Percentiles rank a stretch among this genome's conserved stretches.
Evolutionary conservation across 2,329 filamentous ascomycete species (phyloP).

Genomic region (Pseudogymnoascus sp.): DNA sequence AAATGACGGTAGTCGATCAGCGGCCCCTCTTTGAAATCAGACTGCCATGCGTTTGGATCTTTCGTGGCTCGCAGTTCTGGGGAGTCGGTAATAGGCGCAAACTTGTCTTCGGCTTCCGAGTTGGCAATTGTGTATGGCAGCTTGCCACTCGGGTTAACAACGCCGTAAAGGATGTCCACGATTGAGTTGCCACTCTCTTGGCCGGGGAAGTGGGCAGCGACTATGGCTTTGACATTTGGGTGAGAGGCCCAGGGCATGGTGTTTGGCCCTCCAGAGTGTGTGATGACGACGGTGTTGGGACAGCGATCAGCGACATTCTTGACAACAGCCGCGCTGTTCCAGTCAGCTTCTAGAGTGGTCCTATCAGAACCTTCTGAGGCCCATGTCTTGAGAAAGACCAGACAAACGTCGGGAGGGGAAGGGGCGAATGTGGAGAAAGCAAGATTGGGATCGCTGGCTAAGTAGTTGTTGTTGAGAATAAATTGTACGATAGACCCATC

Average conservation of each 20-base stretch:
- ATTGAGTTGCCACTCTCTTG: constrained; percentile 55
- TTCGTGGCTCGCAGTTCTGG: constrained; percentile 33
- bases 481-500: constrained; percentile 16
- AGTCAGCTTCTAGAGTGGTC: constrained; percentile 16
- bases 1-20: constrained; percentile 76
- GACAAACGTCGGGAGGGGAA: constrained; percentile 26
- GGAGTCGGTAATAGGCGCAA: constrained; percentile 44
- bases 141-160: constrained; percentile 42
- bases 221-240: constrained; percentile 52
- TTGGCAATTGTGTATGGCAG: constrained; percentile 50
- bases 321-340: constrained; percentile 16
- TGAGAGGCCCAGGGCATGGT: constrained; percentile 51
- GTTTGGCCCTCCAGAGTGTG: constrained; percentile 61
- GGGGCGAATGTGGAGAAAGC: constrained; percentile 12
- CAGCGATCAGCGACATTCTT: constrained; percentile 40
- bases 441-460: constrained; percentile 2
- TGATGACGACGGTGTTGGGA: constrained; percentile 56
- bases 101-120: constrained; percentile 39
- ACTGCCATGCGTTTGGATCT: constrained; percentile 33
- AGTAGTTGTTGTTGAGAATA: constrained; percentile 13
- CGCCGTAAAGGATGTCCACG: constrained; percentile 53
- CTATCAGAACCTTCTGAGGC: constrained; percentile 43
- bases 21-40: constrained; percentile 66
- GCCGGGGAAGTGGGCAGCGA: constrained; percentile 52
- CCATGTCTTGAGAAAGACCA: constrained; percentile 62